Conservation (phyloP, 345 rosid genomes). For the Geranium rotundifolium region DNA sequence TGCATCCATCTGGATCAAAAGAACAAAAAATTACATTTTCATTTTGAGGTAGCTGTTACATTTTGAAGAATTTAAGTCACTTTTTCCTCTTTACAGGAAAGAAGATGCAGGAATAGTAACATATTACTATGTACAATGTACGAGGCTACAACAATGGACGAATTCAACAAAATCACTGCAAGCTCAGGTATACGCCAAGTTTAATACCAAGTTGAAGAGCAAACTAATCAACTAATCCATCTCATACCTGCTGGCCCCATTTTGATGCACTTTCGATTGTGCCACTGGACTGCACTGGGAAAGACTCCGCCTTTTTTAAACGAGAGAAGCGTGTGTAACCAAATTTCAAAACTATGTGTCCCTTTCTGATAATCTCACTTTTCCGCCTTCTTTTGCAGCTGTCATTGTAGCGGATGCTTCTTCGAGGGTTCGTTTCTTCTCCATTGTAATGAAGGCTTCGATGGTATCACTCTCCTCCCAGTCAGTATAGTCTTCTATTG, state of each 20-base stretch:
- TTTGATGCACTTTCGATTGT: background rate
- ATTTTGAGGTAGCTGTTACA: background rate
- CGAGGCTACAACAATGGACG: background rate
- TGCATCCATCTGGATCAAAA: background rate
- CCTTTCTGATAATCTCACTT: slow-evolving; percentile 22
- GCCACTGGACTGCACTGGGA: background rate
- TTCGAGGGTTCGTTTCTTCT: slow-evolving; percentile 84
- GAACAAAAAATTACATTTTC: background rate
- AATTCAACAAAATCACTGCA: background rate
- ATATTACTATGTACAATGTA: background rate
- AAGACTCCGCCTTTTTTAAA: background rate
- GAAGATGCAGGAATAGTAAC: background rate
- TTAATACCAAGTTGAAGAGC: too few relatives aligned
- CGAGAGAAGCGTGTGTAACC: background rate
- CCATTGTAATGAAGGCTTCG: slow-evolving; percentile 56
- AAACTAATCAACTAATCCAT: too few relatives aligned
- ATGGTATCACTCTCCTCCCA: slow-evolving; percentile 76
- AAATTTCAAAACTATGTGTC: background rate
- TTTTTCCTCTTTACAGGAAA: too few relatives aligned
- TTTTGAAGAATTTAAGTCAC: background rate
- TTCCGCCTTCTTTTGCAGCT: slow-evolving; percentile 66
- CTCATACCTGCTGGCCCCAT: background rate
- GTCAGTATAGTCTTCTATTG: slow-evolving; percentile 48
- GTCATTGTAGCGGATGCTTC: slow-evolving; percentile 96
- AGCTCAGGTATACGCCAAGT: background rate